phyloP scores from a whole-genome alignment of 2,329 filamentous ascomycete genomes.

The Fusarium sambucinum region DNA sequence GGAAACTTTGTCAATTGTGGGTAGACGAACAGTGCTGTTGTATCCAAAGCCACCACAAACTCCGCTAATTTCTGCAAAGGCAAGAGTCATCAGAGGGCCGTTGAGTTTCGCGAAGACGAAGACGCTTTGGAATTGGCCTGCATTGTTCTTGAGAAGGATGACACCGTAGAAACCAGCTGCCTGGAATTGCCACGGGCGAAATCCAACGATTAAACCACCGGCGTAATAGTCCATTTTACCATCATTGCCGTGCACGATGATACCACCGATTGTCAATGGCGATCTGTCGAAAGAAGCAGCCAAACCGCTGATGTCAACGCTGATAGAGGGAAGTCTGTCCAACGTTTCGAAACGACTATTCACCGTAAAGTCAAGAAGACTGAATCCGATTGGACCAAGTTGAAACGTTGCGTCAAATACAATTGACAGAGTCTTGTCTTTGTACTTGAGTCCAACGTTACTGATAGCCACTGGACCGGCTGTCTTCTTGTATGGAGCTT shows the following conservation, averaged over 20 bases:
- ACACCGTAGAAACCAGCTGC: neutral
- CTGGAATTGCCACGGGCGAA: neutral
- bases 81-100: neutral
- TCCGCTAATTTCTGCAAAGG: neutral
- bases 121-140: neutral
- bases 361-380: conserved; percentile 2
- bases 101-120: conserved; percentile 10
- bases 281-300: neutral
- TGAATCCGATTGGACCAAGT: conserved; percentile 9
- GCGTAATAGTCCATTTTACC: neutral
- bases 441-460: neutral
- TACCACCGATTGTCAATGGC: neutral
- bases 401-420: conserved; percentile 1
- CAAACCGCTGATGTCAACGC: conserved; percentile 40
- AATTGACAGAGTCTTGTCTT: neutral
- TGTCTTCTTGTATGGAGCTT: neutral
- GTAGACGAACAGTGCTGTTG: neutral
- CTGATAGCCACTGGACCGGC: neutral
- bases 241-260: neutral
- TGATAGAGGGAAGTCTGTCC: neutral
- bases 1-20: conserved; percentile 4
- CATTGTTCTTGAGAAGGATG: neutral
- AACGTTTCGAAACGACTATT: neutral
- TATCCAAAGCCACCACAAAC: neutral
- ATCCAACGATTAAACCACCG: conserved; percentile 5